These are phyloP conservation scores for Butyriboletus loyo DNA, from an alignment of 768 basidiomycete species.

Conservation along the genomic window DNA sequence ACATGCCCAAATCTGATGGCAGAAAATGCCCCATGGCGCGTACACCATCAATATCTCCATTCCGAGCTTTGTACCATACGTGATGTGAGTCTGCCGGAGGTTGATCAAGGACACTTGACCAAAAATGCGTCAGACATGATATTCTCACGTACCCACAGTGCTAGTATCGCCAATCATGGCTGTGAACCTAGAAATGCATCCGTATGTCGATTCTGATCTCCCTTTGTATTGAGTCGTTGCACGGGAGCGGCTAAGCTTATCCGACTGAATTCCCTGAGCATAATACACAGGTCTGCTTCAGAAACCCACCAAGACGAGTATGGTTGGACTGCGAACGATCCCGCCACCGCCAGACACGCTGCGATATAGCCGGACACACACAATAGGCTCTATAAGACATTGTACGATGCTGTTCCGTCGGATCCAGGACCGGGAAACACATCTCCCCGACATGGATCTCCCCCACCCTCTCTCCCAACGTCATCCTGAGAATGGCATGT, in stretches of 20 bases:
- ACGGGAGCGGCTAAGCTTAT: background rate
- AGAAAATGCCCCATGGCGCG: background rate
- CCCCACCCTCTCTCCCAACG: background rate
- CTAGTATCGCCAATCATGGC: background rate
- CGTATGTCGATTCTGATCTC: background rate
- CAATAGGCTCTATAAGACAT: no score
- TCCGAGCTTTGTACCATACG: background rate
- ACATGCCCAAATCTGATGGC: background rate
- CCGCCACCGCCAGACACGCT: background rate
- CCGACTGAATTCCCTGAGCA: background rate
- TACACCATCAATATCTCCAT: background rate
- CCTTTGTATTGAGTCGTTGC: background rate
- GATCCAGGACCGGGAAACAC: background rate
- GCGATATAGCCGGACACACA: background rate
- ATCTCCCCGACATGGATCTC: background rate
- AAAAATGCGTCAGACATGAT: background rate
- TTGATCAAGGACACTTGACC: background rate
- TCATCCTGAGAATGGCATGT: background rate
- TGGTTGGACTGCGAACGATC: background rate
- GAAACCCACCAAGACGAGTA: background rate
- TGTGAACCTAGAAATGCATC: background rate
- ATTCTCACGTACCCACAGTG: background rate
- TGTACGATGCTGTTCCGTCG: background rate
- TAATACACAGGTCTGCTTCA: background rate
- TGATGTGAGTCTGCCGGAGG: background rate